A percentile compares a stretch with the other conserved stretches of the same genome.
Evolutionary conservation across 495 filamentous ascomycete genomes (phyloP).

Genomic region (Pseudevernia furfuracea): DNA sequence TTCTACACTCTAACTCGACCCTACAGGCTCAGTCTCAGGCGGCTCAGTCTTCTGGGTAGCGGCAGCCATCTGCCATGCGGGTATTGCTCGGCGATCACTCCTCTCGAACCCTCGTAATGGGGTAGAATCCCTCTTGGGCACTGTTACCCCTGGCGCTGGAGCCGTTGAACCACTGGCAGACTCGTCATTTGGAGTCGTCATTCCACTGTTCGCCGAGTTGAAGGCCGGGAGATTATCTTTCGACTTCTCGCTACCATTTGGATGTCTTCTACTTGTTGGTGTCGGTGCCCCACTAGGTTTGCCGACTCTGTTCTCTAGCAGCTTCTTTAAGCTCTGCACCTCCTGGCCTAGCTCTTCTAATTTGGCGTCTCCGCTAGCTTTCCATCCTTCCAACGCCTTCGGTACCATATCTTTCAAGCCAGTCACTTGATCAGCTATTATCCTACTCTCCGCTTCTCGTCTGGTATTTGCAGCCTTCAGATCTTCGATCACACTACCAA

Average conservation of each 20-base stretch:
- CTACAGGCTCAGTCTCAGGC: conserved; percentile 16
- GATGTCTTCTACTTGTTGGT: conserved; percentile 27
- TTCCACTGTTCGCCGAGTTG: not conserved
- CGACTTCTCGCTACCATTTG: conserved; percentile 24
- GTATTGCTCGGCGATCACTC: conserved; percentile 57
- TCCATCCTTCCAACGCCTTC: conserved; percentile 77
- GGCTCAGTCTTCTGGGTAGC: conserved; percentile 45
- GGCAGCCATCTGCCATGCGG: conserved; percentile 81
- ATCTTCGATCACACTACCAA: conserved; percentile 73
- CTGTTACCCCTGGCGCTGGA: conserved; percentile 32
- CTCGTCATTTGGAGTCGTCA: conserved; percentile 32
- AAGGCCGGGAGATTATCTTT: not conserved
- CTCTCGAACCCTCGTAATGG: conserved; percentile 35
- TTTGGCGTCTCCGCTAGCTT: conserved; percentile 69
- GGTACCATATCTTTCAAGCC: conserved; percentile 77
- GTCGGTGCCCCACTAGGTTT: conserved; percentile 31
- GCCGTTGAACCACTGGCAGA: conserved; percentile 30
- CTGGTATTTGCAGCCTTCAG: conserved; percentile 70
- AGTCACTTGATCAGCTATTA: conserved; percentile 79
- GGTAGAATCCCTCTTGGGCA: conserved; percentile 32
- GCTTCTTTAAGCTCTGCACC: conserved; percentile 82
- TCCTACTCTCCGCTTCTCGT: conserved; percentile 75
- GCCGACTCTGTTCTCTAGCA: conserved; percentile 75
- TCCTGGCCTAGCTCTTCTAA: conserved; percentile 81
- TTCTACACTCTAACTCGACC: not conserved